Evolutionary conservation across 78 protist species (phyloP), one percentile per base, ranked within the genome.

Genomic region (Dictyostelium intermedium): DNA sequence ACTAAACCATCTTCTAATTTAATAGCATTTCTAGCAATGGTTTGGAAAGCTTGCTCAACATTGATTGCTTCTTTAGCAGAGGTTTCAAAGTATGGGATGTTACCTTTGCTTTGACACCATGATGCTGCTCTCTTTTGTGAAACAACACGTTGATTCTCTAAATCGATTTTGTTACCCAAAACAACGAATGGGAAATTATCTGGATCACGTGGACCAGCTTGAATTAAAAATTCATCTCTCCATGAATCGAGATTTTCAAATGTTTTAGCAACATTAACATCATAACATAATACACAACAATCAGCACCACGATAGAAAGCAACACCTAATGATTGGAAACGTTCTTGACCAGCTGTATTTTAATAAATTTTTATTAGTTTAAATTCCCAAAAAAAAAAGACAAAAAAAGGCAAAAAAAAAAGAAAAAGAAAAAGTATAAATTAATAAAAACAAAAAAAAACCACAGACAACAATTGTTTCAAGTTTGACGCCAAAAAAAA

Each of bases 261-360:
- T 10, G 99, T 87, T 91, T 97, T 96, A 9, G 98, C 97, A 61
- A 69, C 96, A 63, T 97, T 99, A 45, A 99, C 99, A 84, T 99
- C 99, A 72, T 95, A 99, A 11, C 95, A 98, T 18, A 99, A 97
- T 13, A 99, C 98, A 93, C 99, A 99, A 72, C 98, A 97, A 85
- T 99, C 99, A 7, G 99, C 99, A 3, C 99, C 99, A 50, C 99
- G 98, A 95, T 99, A 99, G 96, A 99, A 99, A 37, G 99, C 99
- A 4, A 99, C 99, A 25, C 99, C 99, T 81, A 99, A 95, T 5
- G 85, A 16, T 93, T 99, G 99, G 98, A 99, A 99, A 6, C 99
- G 92, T 92, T 99, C 99, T 98, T 89, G 94, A 89, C 94, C 94
- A 13, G 98, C 99, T 77, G 27, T 27, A 66, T 20, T 56, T 20